A percentile compares a stretch with the other conserved stretches of the same genome.
phyloP scores from a whole-genome alignment of 2,329 filamentous ascomycete genomes.

The Venturiaceae sp. region DNA sequence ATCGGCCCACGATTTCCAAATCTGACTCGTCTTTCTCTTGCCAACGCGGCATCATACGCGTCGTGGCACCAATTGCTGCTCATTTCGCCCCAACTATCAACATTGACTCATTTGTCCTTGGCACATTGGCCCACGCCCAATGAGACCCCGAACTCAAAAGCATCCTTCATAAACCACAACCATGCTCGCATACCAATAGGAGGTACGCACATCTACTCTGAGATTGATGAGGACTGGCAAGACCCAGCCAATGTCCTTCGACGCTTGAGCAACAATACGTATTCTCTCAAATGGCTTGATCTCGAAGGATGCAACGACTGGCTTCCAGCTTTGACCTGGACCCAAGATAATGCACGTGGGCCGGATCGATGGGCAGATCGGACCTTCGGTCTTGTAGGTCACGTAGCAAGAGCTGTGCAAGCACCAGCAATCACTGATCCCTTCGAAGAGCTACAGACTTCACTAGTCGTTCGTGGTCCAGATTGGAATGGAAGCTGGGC shows the following conservation, averaged over 20 bases:
- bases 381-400: neutral
- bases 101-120: conserved; percentile 51
- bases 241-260: conserved; percentile 42
- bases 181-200: conserved; percentile 29
- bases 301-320: conserved; percentile 50
- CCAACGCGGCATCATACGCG: conserved; percentile 36
- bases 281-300: conserved; percentile 52
- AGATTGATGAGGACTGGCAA: conserved; percentile 28
- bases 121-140: conserved; percentile 54
- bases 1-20: conserved; percentile 34
- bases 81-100: conserved; percentile 43
- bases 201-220: conserved; percentile 2
- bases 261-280: conserved; percentile 43
- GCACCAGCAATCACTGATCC: neutral
- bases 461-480: conserved; percentile 15
- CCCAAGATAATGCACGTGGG: neutral
- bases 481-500: conserved; percentile 33
- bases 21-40: conserved; percentile 49
- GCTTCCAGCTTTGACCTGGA: conserved; percentile 21
- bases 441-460: conserved; percentile 7
- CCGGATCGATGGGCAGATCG: conserved; percentile 4
- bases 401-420: neutral
- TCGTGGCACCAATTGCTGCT: conserved; percentile 47
- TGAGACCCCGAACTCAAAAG: conserved; percentile 41
- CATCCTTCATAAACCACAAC: conserved; percentile 31